Conservation (phyloP, 192 early-diverging fungal genomes). For the Ambispora gerdemannii region DNA sequence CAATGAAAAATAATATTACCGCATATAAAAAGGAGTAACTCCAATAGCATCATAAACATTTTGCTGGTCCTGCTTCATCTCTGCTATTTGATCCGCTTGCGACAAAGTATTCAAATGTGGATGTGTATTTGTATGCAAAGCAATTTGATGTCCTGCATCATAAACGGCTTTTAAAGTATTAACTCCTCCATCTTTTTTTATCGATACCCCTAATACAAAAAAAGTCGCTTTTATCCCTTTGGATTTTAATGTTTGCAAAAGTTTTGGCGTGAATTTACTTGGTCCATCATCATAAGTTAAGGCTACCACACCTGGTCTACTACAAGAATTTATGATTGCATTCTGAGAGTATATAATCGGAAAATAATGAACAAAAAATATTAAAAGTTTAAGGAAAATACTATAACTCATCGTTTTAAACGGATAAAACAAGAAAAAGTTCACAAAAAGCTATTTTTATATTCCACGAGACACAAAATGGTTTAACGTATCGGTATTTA, state of each 20-base stretch:
- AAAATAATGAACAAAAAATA: too few species aligned
- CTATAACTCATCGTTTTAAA: too few species aligned
- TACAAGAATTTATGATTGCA: conserved; percentile 29
- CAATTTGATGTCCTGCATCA: conserved; percentile 58
- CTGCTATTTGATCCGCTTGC: conserved; percentile 39
- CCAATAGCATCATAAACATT: conserved; percentile 48
- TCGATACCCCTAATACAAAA: not conserved
- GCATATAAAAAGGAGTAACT: conserved; percentile 53
- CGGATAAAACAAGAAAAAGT: too few species aligned
- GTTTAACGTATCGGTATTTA: too few species aligned
- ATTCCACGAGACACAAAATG: too few species aligned
- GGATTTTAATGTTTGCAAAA: not conserved
- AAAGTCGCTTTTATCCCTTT: not conserved
- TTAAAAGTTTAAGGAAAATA: too few species aligned
- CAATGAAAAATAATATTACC: conserved; percentile 17
- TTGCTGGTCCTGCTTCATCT: conserved; percentile 48
- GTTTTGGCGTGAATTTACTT: not conserved
- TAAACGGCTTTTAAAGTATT: conserved; percentile 40
- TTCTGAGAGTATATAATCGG: too few species aligned
- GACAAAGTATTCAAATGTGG: conserved; percentile 46
- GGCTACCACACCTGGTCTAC: conserved; percentile 35
- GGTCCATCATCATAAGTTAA: conserved; percentile 57
- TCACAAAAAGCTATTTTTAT: too few species aligned
- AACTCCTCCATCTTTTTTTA: not conserved
- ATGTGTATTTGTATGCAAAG: conserved; percentile 54